Percentiles rank a stretch among this genome's conserved stretches.
Conservation (phyloP, 2,329 filamentous ascomycete genomes). For the Penicillium sp. region DNA sequence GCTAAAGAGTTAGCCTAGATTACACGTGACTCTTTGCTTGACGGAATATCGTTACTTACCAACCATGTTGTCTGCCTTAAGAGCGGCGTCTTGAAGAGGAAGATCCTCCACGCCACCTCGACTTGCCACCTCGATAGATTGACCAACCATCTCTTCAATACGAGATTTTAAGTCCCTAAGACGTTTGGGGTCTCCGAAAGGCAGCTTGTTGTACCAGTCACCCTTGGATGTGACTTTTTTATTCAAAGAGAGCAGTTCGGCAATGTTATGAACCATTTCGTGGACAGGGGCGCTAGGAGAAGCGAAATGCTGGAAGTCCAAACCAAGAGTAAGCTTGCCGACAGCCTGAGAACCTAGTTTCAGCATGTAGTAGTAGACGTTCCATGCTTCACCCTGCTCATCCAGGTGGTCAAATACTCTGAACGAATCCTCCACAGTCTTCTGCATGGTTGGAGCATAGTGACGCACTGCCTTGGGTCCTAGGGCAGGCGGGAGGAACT, state of each 20-base stretch:
- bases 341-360: constrained; percentile 45
- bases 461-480: constrained; percentile 59
- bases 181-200: constrained; percentile 49
- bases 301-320: constrained; percentile 46
- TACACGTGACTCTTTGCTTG: no score
- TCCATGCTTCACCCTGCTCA: constrained; percentile 41
- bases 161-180: not conserved
- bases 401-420: constrained; percentile 49
- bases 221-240: constrained; percentile 56
- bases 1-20: no score
- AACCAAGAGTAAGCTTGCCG: constrained; percentile 42
- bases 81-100: constrained; percentile 43
- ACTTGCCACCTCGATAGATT: no score
- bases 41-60: constrained; percentile 26
- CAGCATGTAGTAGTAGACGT: constrained; percentile 50
- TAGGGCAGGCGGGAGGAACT: constrained; percentile 58
- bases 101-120: constrained; percentile 24
- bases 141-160: not conserved
- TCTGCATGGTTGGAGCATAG: constrained; percentile 58
- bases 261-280: constrained; percentile 51
- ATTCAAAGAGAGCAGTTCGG: constrained; percentile 51
- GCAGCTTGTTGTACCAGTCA: constrained; percentile 54
- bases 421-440: constrained; percentile 50
- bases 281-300: constrained; percentile 45
- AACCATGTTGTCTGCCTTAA: constrained; percentile 34